These are phyloP conservation scores for Geotrichum reessii DNA, from an alignment of 1,139 yeast genomes.

Conservation along the genomic window DNA sequence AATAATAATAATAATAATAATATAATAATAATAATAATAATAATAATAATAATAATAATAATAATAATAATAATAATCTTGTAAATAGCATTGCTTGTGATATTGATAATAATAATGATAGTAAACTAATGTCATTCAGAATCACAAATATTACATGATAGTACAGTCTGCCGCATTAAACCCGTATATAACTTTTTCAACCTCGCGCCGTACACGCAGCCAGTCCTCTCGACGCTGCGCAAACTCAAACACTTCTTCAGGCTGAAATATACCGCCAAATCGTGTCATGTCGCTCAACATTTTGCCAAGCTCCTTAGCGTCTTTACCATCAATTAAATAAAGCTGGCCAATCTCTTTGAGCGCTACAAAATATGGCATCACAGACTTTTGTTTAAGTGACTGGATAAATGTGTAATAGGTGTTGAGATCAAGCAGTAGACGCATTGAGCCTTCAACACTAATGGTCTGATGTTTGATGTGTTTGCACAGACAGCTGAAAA, in stretches of 20 bases:
- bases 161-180: constrained; percentile 49
- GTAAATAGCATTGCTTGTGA: too few species aligned
- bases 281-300: constrained; percentile 77
- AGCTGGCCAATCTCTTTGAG: constrained; percentile 79
- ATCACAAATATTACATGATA: constrained; percentile 47
- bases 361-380: constrained; percentile 73
- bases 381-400: constrained; percentile 59
- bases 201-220: constrained; percentile 67
- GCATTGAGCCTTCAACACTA: constrained; percentile 80
- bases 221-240: constrained; percentile 87
- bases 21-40: background rate
- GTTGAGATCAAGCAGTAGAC: constrained; percentile 54
- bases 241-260: constrained; percentile 90
- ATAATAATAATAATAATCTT: too few species aligned
- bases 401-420: constrained; percentile 65
- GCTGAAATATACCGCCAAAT: constrained; percentile 83
- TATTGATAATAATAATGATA: background rate
- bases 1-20: too few species aligned
- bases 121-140: background rate
- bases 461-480: constrained; percentile 52
- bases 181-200: constrained; percentile 94
- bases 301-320: constrained; percentile 78
- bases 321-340: constrained; percentile 66
- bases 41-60: too few species aligned
- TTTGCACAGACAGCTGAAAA: constrained; percentile 72